Conservation (phyloP, 148 eudicot genomes). For the Pharnaceum exiguum region DNA sequence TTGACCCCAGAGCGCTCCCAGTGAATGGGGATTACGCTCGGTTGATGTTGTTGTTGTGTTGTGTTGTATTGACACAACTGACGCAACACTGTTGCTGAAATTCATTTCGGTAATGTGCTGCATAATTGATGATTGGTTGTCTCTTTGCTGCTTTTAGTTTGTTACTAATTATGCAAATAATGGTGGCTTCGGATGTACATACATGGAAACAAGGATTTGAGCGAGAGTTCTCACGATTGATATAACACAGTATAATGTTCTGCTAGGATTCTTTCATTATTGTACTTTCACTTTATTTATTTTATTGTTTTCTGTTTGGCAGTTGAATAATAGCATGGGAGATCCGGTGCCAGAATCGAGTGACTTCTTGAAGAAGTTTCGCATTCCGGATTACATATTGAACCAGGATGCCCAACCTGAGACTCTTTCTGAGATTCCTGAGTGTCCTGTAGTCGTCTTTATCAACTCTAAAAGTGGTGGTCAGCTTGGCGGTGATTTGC, state of each 20-base stretch:
- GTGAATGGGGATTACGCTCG: no score
- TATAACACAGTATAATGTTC: neutral
- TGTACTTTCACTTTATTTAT: neutral
- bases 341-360: constrained; percentile 23
- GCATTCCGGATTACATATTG: constrained; percentile 69
- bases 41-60: no score
- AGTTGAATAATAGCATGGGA: constrained; percentile 34
- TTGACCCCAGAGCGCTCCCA: no score
- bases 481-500: constrained; percentile 89
- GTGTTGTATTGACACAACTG: no score
- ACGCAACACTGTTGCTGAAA: no score
- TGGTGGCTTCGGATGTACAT: no score
- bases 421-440: constrained; percentile 32
- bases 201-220: no score
- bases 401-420: constrained; percentile 29
- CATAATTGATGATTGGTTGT: no score
- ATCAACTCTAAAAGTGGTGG: constrained; percentile 97
- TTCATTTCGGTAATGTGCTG: no score
- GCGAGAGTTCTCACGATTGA: no score
- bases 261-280: neutral
- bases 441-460: constrained; percentile 75
- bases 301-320: constrained; percentile 11
- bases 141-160: no score
- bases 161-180: no score
- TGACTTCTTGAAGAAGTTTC: constrained; percentile 41